phyloP scores from a whole-genome alignment of 441 rosid species.

The Pelargonium cotyledonis region DNA sequence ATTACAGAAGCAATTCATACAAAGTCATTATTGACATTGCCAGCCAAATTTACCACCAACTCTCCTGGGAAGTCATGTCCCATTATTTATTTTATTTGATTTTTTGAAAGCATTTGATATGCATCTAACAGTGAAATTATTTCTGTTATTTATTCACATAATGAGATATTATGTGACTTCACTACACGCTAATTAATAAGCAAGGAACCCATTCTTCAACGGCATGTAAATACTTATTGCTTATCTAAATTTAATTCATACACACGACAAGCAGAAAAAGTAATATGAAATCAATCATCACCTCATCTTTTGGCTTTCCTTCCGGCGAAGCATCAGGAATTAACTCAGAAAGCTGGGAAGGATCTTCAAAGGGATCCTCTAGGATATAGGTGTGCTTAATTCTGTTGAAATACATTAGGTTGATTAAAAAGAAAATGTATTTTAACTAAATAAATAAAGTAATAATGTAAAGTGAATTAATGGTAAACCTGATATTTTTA shows the following conservation, averaged over 20 bases:
- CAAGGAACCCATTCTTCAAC: not conserved
- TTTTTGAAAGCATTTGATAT: not conserved
- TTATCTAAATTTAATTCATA: conserved; percentile 6
- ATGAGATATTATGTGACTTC: not conserved
- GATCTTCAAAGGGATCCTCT: conserved; percentile 94
- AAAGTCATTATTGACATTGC: not conserved
- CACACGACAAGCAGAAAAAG: conserved; percentile 3
- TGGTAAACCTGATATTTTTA: conserved; percentile 65
- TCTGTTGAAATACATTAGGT: conserved; percentile 31
- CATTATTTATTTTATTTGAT: not conserved
- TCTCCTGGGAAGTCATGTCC: not conserved
- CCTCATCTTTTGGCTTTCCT: conserved; percentile 96
- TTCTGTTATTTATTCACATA: not conserved
- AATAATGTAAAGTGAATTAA: conserved; percentile 6
- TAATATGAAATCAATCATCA: conserved; percentile 16
- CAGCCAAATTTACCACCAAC: not conserved
- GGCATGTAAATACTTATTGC: not conserved
- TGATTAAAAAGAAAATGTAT: conserved; percentile 11
- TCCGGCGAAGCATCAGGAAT: conserved; percentile 89
- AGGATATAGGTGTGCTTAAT: conserved; percentile 72
- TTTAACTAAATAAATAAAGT: conserved; percentile 6
- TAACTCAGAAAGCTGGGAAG: conserved; percentile 58
- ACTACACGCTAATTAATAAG: too few relatives aligned
- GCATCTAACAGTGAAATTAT: not conserved
- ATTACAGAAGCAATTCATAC: not conserved